Percentiles rank a stretch among this genome's conserved stretches.
Conservation (phyloP, 768 basidiomycete species). For the Leucocoprinus sp. region DNA sequence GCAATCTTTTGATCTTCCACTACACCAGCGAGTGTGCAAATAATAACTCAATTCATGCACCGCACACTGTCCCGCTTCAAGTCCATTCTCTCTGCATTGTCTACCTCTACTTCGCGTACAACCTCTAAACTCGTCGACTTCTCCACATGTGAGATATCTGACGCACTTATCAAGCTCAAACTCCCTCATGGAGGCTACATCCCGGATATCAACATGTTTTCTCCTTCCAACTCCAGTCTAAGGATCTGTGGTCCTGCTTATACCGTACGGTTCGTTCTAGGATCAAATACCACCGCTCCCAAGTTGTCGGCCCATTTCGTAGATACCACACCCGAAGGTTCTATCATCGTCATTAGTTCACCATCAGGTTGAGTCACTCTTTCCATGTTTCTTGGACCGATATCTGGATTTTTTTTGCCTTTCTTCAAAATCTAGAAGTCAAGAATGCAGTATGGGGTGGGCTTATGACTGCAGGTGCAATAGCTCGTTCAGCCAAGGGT, state of each 20-base stretch:
- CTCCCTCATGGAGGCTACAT: conserved; percentile 66
- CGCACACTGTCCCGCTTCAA: conserved; percentile 14
- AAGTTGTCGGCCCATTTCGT: conserved; percentile 71
- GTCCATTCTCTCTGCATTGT: conserved; percentile 14
- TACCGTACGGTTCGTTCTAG: conserved; percentile 76
- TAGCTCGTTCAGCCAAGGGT: conserved; percentile 58
- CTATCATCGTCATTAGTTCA: conserved; percentile 66
- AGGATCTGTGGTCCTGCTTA: conserved; percentile 71
- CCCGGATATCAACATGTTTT: conserved; percentile 63
- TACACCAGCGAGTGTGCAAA: neutral
- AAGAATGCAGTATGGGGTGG: conserved; percentile 91
- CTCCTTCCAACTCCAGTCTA: conserved; percentile 28
- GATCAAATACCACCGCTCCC: conserved; percentile 50
- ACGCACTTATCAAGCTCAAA: conserved; percentile 78
- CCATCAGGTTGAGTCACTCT: conserved; percentile 48
- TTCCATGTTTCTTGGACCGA: neutral
- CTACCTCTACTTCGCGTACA: conserved; percentile 4
- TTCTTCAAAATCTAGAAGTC: conserved; percentile 32
- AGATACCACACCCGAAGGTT: conserved; percentile 59
- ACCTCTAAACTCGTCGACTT: conserved; percentile 27
- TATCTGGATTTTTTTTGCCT: neutral
- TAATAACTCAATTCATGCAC: neutral
- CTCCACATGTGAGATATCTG: conserved; percentile 81
- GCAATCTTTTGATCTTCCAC: no score
- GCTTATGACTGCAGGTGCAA: conserved; percentile 82